Evolutionary conservation across 2,329 filamentous ascomycete species (phyloP).

Genomic region (Zarea fungicola): DNA sequence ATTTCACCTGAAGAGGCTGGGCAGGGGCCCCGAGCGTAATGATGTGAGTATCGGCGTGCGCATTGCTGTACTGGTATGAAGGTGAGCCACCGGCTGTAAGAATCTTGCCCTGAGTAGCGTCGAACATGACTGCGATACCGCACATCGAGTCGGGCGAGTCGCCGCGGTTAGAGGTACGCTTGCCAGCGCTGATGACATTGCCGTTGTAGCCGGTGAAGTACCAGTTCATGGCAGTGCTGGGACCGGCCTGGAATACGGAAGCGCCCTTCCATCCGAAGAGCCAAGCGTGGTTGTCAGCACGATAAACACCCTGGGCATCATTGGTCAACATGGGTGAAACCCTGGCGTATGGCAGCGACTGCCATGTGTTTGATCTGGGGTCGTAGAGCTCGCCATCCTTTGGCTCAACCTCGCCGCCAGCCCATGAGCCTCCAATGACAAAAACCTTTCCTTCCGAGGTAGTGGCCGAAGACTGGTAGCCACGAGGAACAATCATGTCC

Average conservation of each 20-base stretch:
- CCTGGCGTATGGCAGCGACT: slow-evolving; percentile 33
- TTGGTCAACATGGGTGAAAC: slow-evolving; percentile 48
- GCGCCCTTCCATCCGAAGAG: slow-evolving; percentile 39
- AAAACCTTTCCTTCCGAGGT: slow-evolving; percentile 51
- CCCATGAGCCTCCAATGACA: slow-evolving; percentile 51
- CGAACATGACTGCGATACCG: slow-evolving; percentile 53
- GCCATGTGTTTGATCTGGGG: slow-evolving; percentile 41
- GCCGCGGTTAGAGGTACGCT: slow-evolving; percentile 21
- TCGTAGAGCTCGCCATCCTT: slow-evolving; percentile 55
- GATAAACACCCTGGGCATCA: slow-evolving; percentile 45
- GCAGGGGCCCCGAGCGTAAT: slow-evolving; percentile 37
- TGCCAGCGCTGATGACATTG: slow-evolving; percentile 35
- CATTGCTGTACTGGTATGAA: slow-evolving; percentile 38
- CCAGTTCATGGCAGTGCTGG: slow-evolving; percentile 52
- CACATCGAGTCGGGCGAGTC: slow-evolving; percentile 46
- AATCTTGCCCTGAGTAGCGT: slow-evolving; percentile 53
- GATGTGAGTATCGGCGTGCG: slow-evolving; percentile 41
- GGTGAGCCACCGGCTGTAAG: slow-evolving; percentile 45
- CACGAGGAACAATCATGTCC: slow-evolving; percentile 42
- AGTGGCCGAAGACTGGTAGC: slow-evolving; percentile 48
- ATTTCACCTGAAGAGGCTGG: not conserved
- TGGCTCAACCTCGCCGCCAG: slow-evolving; percentile 36
- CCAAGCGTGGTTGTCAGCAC: slow-evolving; percentile 30
- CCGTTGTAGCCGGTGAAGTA: slow-evolving; percentile 42
- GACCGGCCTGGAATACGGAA: slow-evolving; percentile 50